Evolutionary conservation across 2,329 filamentous ascomycete genomes (phyloP), one percentile per base, ranked within the genome.

Genomic region (Xylaria polymorpha): DNA sequence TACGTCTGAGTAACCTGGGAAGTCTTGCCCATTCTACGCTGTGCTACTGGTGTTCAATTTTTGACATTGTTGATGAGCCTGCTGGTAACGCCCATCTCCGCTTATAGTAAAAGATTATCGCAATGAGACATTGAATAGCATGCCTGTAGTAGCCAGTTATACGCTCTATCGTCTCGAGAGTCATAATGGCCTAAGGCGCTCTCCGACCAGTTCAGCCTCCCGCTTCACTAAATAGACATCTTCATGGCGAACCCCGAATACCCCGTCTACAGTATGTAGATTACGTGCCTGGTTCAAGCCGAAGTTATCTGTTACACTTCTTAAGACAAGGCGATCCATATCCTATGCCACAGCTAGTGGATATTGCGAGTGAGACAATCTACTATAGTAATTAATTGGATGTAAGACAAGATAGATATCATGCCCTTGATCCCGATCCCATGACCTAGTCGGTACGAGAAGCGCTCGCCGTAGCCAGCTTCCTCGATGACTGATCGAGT

Each of bases 321-420:
- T 91, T 89, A 39, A 91, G 79, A 71, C 90, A 91, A 0, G 88
- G 88, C 37, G 86, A 88, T 74, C 91, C 88, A 71, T 90, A 88
- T 0, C 88, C 88, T 74, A 12, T 62, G 25, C 10, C 50, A 43
- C 48, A n/a, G 50, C 65, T 35, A 70, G 46, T 10, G 2, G 22
- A 9, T 18, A 0, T 44, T n/a, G 43, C n/a, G 20, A 22, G 20
- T 7, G 10, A 25, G 14, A 37, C 6, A 37, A 50, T 22, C 32
- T 41, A n/a, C 41, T n/a, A 18, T 25, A 14, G 14, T 2, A 15
- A 48, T 48, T 25, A 25, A 48, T 15, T 48, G 22, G 22, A 57
- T 61, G 20, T 20, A 59, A 58, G 10, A 46, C 43, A 43, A 25
- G 44, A 48, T 48, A 14, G 44, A 48, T 48, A 20, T 39, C 70